Base-by-base conservation (phyloP, 176 grass and related monocot genomes). In the Triticum monococcum region DNA sequence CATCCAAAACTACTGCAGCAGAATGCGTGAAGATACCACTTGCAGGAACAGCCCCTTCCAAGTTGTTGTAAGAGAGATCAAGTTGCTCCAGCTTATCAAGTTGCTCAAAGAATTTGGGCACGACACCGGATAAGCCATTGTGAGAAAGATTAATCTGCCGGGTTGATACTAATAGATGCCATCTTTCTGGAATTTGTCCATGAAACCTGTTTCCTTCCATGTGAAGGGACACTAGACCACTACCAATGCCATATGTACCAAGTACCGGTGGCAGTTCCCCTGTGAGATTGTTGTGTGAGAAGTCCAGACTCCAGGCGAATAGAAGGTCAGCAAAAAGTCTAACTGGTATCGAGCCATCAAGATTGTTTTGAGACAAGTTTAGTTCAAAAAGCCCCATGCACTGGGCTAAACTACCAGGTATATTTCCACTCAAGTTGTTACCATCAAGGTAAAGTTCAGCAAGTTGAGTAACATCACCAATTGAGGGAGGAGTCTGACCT, bases 341-440 rank as follows among this genome's bases (percentile, higher is more conserved):
- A 5, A 2, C 14, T 36, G 83, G 73, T 70, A 86, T n/a, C 4
- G 24, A 41, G 6, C 84, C 84, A 43, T 79, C 6, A 14, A 86
- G 84, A 12, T 16, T 87, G 38, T 87, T 87, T 7, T 0, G 3
- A 17, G 85, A 87, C 9, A 95, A 61, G 87, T 95, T 84, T 16
- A 95, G 75, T 26, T 52, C 23, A 37, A 79, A 25, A 31, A 87
- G 64, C 33, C 68, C 68, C 28, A 60, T n/a, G 72, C 87, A 89
- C 8, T 41, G 85, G 5, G 60, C 89, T 40, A 93, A 24, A 40
- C 28, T 72, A 13, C 60, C 3, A 9, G 93, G 93, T 56, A 93
- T 84, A 6, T 61, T 84, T 18, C 93, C 90, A 45, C 56, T 12
- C 30, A 95, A 86, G 2, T 57, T 3, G n/a, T 95, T 95, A 12